These are phyloP conservation scores for Berberis thunbergii DNA, from an alignment of 164 flowering plant species.

Conservation along the genomic window DNA sequence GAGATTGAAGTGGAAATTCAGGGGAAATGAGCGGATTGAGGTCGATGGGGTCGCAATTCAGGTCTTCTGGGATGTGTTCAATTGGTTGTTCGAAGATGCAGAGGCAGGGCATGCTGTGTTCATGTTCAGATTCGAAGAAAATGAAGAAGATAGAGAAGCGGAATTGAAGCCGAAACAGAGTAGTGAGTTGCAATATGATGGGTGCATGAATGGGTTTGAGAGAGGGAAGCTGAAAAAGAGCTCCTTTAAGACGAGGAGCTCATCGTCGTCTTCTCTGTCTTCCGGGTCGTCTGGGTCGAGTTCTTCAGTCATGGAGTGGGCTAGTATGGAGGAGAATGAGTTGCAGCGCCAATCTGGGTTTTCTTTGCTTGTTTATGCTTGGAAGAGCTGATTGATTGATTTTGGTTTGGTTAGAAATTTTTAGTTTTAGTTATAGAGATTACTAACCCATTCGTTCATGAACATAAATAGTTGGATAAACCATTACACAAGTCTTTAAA, in stretches of 20 bases:
- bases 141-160: slow-evolving; percentile 13
- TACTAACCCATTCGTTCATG: slow-evolving; percentile 6
- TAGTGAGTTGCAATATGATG: slow-evolving; percentile 2
- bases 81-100: slow-evolving; percentile 59
- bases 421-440: background rate
- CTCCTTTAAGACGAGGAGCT: slow-evolving; percentile 32
- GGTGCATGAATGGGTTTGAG: slow-evolving; percentile 26
- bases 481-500: no score
- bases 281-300: slow-evolving; percentile 51
- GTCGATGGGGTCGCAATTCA: slow-evolving; percentile 49
- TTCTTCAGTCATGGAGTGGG: slow-evolving; percentile 79
- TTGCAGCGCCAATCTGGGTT: slow-evolving; percentile 43
- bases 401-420: background rate
- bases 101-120: slow-evolving; percentile 51
- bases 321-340: slow-evolving; percentile 54
- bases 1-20: slow-evolving; percentile 70
- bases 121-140: slow-evolving; percentile 52
- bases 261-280: slow-evolving; percentile 59
- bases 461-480: background rate
- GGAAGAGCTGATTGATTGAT: slow-evolving; percentile 35
- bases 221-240: slow-evolving; percentile 43
- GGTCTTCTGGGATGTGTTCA: slow-evolving; percentile 80
- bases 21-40: slow-evolving; percentile 69
- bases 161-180: slow-evolving; percentile 3
- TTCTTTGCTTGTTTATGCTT: slow-evolving; percentile 65